Conservation (phyloP, 768 basidiomycete species). For the Mycena vitilis region DNA sequence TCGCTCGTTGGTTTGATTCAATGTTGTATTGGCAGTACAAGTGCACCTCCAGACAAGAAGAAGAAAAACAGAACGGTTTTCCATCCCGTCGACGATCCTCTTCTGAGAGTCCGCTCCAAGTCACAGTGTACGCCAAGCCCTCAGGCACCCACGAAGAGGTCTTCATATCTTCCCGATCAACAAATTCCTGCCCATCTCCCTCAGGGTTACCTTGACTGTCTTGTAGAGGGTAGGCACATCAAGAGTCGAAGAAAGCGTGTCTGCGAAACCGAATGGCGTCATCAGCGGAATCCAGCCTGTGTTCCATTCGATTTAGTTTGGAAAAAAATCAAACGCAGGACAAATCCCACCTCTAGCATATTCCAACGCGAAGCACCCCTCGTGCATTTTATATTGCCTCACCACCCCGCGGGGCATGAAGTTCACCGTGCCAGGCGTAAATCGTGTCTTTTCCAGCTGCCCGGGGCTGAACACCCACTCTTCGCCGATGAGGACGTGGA, state of each 20-base stretch:
- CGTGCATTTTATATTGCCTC: conserved; percentile 98
- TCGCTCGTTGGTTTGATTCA: too few species aligned
- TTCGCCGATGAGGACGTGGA: conserved; percentile 93
- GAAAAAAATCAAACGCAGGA: neutral
- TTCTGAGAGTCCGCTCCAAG: too few species aligned
- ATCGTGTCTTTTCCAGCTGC: conserved; percentile 86
- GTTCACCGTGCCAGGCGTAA: conserved; percentile 86
- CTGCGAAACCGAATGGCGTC: conserved; percentile 94
- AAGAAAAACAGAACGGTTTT: too few species aligned
- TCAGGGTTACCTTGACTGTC: conserved; percentile 78
- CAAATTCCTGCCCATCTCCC: conserved; percentile 87
- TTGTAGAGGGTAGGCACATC: conserved; percentile 85
- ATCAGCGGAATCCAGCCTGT: conserved; percentile 98
- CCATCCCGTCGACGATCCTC: too few species aligned
- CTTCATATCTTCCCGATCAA: conserved; percentile 86
- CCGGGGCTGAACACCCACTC: conserved; percentile 94
- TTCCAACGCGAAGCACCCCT: conserved; percentile 95
- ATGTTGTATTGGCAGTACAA: too few species aligned
- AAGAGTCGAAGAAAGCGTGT: conserved; percentile 87
- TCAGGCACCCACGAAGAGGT: too few species aligned
- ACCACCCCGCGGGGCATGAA: conserved; percentile 82
- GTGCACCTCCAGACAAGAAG: too few species aligned
- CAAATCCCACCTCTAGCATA: conserved; percentile 82
- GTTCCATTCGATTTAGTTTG: neutral
- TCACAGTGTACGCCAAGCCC: too few species aligned